Percentiles rank a stretch among this genome's conserved stretches.
phyloP scores from a whole-genome alignment of 441 rosid genomes.

The Syzygium syzygioides region DNA sequence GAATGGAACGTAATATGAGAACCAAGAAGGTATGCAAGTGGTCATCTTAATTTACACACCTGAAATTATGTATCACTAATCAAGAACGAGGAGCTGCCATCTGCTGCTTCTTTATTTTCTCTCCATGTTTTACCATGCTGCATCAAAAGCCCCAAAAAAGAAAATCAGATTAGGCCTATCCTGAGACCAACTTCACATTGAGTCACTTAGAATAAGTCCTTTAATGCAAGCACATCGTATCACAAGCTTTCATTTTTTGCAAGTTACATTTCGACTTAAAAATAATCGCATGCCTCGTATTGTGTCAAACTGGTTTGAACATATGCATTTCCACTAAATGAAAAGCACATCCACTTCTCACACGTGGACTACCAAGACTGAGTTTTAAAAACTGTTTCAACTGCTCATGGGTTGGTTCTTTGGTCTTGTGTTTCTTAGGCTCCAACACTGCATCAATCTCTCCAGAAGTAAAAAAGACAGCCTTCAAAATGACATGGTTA shows the following conservation, averaged over 20 bases:
- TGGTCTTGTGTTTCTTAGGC: background rate
- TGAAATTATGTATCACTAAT: background rate
- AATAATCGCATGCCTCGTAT: background rate
- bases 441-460: background rate
- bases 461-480: background rate
- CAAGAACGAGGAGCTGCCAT: conserved; percentile 91
- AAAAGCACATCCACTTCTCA: background rate
- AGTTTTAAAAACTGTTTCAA: background rate
- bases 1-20: background rate
- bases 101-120: conserved; percentile 87
- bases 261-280: background rate
- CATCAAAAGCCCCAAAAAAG: background rate
- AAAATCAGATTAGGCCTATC: background rate
- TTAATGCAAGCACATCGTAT: background rate
- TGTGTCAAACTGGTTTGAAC: background rate
- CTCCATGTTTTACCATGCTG: conserved; percentile 73
- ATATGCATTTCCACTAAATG: background rate
- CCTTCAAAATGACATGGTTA: background rate
- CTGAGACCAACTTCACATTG: background rate
- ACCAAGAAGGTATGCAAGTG: background rate
- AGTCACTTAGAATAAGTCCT: background rate
- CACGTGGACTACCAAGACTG: background rate
- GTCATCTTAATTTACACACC: background rate
- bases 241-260: background rate
- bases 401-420: background rate